These are phyloP conservation scores for Rubus idaeus DNA, from an alignment of 306 rosid genomes.

Conservation along the genomic window DNA sequence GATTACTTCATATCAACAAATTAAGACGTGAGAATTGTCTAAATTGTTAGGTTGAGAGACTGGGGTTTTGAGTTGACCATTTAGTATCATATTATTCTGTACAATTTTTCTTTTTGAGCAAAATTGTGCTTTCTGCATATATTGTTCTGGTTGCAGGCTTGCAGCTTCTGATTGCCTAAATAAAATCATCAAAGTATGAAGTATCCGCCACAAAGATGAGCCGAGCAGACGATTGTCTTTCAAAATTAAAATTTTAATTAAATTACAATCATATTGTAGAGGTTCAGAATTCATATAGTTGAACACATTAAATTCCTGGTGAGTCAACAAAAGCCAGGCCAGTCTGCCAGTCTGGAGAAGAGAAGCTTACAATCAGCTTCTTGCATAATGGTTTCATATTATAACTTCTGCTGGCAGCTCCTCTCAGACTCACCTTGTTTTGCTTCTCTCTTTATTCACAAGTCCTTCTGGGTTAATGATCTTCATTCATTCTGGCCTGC, in stretches of 20 bases:
- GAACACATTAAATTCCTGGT: not conserved
- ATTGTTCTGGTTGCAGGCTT: not conserved
- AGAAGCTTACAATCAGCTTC: not conserved
- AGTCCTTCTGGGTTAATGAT: not conserved
- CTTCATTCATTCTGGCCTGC: conserved; percentile 12
- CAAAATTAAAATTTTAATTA: not conserved
- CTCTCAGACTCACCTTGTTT: not conserved
- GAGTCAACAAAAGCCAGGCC: not conserved
- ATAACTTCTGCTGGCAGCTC: conserved; percentile 1
- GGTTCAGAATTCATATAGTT: not conserved
- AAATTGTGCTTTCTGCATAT: too few species aligned
- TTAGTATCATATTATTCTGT: too few species aligned
- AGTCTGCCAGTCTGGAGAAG: not conserved
- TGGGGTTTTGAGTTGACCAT: too few species aligned
- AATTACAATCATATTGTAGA: not conserved
- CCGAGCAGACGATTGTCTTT: not conserved
- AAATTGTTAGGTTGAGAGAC: too few species aligned
- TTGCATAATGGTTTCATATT: not conserved
- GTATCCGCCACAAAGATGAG: not conserved
- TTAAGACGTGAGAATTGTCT: too few species aligned
- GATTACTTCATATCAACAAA: too few species aligned
- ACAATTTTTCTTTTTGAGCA: too few species aligned
- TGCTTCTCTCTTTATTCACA: not conserved
- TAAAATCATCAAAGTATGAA: too few species aligned
- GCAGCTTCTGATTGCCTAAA: not conserved